These are phyloP conservation scores for Suhomyces kilbournensis DNA, from an alignment of 805 yeast species.

Conservation along the genomic window DNA sequence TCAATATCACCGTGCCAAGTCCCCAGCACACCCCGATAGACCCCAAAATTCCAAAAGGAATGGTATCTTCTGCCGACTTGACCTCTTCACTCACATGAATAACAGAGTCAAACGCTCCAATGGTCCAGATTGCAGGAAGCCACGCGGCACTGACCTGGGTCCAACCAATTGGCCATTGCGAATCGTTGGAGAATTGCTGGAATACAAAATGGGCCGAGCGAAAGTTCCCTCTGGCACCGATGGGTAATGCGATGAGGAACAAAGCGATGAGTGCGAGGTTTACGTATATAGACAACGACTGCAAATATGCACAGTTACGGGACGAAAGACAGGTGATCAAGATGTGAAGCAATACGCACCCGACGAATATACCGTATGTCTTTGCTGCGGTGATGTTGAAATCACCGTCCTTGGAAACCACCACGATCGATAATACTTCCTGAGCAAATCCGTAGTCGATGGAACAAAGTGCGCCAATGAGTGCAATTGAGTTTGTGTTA, in stretches of 20 bases:
- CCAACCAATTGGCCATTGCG: slow-evolving; percentile 28
- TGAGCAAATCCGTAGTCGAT: slow-evolving; percentile 31
- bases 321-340: slow-evolving; percentile 23
- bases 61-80: slow-evolving; percentile 38
- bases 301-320: slow-evolving; percentile 22
- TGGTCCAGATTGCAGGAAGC: slow-evolving; percentile 38
- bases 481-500: slow-evolving; percentile 27
- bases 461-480: slow-evolving; percentile 29
- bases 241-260: slow-evolving; percentile 28
- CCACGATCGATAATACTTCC: slow-evolving; percentile 25
- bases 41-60: slow-evolving; percentile 38
- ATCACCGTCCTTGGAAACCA: slow-evolving; percentile 27
- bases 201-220: slow-evolving; percentile 27
- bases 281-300: slow-evolving; percentile 23
- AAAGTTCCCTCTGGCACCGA: slow-evolving; percentile 30
- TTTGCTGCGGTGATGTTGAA: slow-evolving; percentile 25
- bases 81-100: slow-evolving; percentile 43
- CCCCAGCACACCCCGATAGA: slow-evolving; percentile 29
- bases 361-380: slow-evolving; percentile 31
- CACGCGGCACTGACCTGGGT: slow-evolving; percentile 26
- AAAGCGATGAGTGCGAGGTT: slow-evolving; percentile 21
- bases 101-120: slow-evolving; percentile 40
- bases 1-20: slow-evolving; percentile 33
- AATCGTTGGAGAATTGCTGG: slow-evolving; percentile 19
- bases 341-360: slow-evolving; percentile 24